A percentile compares a stretch with the other conserved stretches of the same genome.
Evolutionary conservation across 1,284 basidiomycete species (phyloP).

Genomic region (Cystobasidium pallidum): DNA sequence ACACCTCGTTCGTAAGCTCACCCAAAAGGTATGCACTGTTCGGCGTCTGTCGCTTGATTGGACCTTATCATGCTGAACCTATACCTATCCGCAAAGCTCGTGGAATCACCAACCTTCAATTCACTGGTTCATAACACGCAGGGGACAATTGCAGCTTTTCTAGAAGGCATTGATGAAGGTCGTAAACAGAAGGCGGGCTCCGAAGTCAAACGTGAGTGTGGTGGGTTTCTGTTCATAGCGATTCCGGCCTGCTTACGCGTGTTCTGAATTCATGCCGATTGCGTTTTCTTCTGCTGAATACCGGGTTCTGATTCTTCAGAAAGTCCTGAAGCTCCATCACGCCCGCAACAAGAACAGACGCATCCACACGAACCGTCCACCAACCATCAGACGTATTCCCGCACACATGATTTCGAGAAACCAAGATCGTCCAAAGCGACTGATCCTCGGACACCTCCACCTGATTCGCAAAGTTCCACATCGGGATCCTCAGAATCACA

Average conservation of each 20-base stretch:
- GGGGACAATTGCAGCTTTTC: constrained; percentile 24
- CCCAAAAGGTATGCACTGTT: constrained; percentile 29
- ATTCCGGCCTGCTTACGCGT: constrained; percentile 9
- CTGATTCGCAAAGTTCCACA: neutral
- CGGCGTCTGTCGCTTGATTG: too few relatives aligned
- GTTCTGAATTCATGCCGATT: neutral
- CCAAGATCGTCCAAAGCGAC: constrained; percentile 25
- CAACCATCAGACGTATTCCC: neutral
- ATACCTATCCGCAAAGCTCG: constrained; percentile 11
- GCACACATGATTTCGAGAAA: constrained; percentile 37
- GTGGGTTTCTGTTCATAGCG: neutral
- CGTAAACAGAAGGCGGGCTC: constrained; percentile 13
- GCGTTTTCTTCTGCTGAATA: neutral
- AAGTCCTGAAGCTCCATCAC: constrained; percentile 10
- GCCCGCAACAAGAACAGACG: constrained; percentile 16
- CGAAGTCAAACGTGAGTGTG: constrained; percentile 7
- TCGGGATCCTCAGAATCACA: constrained; percentile 3
- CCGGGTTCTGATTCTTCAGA: constrained; percentile 1
- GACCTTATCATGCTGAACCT: too few relatives aligned
- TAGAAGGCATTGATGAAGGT: constrained; percentile 34
- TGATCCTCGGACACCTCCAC: constrained; percentile 5
- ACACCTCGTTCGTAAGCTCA: constrained; percentile 29
- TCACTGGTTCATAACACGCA: constrained; percentile 33
- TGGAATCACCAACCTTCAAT: constrained; percentile 41
- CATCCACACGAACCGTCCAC: neutral